Conservation (phyloP, 2,329 filamentous ascomycete genomes). For the Triangularia verruculosa region DNA sequence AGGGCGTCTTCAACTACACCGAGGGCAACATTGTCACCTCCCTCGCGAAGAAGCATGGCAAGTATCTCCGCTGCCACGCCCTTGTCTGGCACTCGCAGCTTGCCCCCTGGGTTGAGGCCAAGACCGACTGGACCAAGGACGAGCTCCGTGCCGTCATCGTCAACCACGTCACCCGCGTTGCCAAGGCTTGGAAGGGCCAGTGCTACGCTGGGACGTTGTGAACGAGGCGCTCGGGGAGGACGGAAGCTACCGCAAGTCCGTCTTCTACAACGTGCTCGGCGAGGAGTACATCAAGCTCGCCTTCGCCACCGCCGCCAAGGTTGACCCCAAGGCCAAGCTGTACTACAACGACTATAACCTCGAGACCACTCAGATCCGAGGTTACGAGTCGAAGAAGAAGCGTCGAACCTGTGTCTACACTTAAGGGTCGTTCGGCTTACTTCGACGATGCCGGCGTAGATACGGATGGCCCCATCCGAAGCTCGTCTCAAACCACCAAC, state of each 20-base stretch:
- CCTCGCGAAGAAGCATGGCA: conserved; percentile 34
- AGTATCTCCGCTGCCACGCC: conserved; percentile 55
- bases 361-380: conserved; percentile 32
- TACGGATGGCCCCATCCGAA: too few relatives aligned
- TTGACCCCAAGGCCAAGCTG: conserved; percentile 43
- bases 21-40: conserved; percentile 41
- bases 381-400: neutral
- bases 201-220: conserved; percentile 55
- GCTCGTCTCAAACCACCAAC: too few relatives aligned
- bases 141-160: conserved; percentile 51
- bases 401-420: neutral
- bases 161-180: conserved; percentile 49
- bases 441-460: neutral
- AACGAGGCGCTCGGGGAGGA: conserved; percentile 51
- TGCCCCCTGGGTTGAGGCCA: conserved; percentile 41
- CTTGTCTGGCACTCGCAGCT: conserved; percentile 46
- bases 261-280: conserved; percentile 47
- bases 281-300: conserved; percentile 46
- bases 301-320: conserved; percentile 44
- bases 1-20: conserved; percentile 48
- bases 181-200: conserved; percentile 44
- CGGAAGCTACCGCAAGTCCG: conserved; percentile 40
- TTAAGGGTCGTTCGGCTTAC: neutral
- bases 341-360: conserved; percentile 56
- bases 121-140: conserved; percentile 48